Evolutionary conservation across 1,284 basidiomycete genomes (phyloP), one percentile per base, ranked within the genome.

Genomic region (Afroboletus lepidellus): DNA sequence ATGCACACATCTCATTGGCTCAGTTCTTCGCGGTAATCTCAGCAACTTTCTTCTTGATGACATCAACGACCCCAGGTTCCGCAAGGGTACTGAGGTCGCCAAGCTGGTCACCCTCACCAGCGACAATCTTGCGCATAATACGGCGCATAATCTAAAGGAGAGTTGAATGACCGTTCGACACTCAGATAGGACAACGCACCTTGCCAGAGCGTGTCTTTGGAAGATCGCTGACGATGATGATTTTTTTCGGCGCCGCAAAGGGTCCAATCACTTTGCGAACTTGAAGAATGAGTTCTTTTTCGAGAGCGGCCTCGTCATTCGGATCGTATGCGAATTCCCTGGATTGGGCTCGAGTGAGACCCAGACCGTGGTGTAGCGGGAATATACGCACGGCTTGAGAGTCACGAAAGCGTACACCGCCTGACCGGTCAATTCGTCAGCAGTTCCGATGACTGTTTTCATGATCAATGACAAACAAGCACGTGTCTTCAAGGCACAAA

Each of bases 131-230:
- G 65, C 96, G 84, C 78, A 98, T 83, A 56, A 97, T 89, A 49
- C 96, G 83, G 51, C 94, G 84, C 87, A 98, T 94, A 71, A 94
- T 92, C 89, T 88, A 55, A 25, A 38, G 3, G 27, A 13, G 33
- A 16, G 3, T 48, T 48, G n/a, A 27, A 37, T 13, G 32, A 13
- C 20, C 25, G 41, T 20, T 25, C 23, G 2, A 23, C 13, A 36
- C n/a, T 23, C 8, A 13, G 45, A 25, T 18, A 24, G 42, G 16
- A 30, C 8, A 18, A 57, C 76, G 36, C 46, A 91, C 88, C 85
- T 98, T 98, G 39, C 96, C 96, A n/a, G 88, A 92, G 47, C 95
- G 81, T 42, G 96, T 99, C 85, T 98, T 98, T 44, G 96, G 96
- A 53, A 98, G 76, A 72, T 98, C 95, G 34, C 66, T 62, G 60